Base-by-base conservation (phyloP, 2,329 filamentous ascomycete genomes). In the Escovopsis weberi region DNA sequence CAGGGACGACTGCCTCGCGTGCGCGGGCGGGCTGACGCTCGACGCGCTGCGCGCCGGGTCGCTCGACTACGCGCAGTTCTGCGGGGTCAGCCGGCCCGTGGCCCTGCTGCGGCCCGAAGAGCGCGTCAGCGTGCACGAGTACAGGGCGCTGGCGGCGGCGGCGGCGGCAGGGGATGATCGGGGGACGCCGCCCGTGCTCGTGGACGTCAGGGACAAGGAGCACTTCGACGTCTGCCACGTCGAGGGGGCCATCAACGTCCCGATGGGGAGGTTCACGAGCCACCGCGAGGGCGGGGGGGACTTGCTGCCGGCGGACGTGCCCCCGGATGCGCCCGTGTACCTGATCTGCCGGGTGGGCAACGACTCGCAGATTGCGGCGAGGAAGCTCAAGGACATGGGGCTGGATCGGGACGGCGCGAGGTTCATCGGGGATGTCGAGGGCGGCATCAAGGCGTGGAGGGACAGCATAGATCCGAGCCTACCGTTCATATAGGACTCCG, bases 11-110 rank as follows among this genome's bases (percentile, higher is more conserved):
- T 96, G 91, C 54, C 75, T 84, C 33, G 82, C 82, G 1, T 98
- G 91, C 58, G 83, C 82, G 0, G 42, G 32, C 11, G 63, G 70
- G 0, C 68, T 95, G 10, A 81, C 80, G 0, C 56, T 75, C 7
- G 68, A 79, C 10, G 72, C 70, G 7, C 62, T 94, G 41, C 65
- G 60, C 18, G 71, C 69, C 0, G 28, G 28, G 3, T 79, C 75
- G 5, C 66, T 88, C 38, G 85, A 95, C 56, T 96, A 96, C 56
- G 72, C 83, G 0, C 77, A 81, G 41, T 95, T 96, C 56, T 96
- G 89, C 55, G 87, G 88, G 4, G 69, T 76, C 1, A 59, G 63
- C 1, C 48, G 57, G 40, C 71, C 77, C 0, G 64, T 81, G 15
- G 62, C 66, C 9, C 48, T 82, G 3, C 67, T 94, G 1, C 56